These are phyloP conservation scores for Amanita pallidorosea DNA, from an alignment of 768 basidiomycete species.

Conservation along the genomic window DNA sequence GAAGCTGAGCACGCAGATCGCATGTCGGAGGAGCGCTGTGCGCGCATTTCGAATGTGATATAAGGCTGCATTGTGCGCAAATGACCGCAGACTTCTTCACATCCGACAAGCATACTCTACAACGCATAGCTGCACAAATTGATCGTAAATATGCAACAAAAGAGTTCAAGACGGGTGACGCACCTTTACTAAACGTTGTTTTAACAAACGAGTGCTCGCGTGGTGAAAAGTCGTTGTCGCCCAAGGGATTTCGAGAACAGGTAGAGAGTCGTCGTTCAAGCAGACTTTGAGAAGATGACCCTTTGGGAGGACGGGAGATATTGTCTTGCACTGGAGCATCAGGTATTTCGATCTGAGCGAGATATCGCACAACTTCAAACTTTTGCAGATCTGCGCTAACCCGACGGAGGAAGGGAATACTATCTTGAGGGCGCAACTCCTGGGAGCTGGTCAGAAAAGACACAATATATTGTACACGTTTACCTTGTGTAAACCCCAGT, in stretches of 20 bases:
- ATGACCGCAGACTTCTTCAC: constrained; percentile 84
- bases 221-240: constrained; percentile 44
- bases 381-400: constrained; percentile 82
- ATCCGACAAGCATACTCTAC: constrained; percentile 69
- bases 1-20: constrained; percentile 72
- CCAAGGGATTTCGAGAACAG: constrained; percentile 26
- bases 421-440: constrained; percentile 87
- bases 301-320: constrained; percentile 19
- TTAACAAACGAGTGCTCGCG: constrained; percentile 81
- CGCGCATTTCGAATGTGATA: constrained; percentile 75
- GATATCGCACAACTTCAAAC: constrained; percentile 48
- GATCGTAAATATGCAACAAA: constrained; percentile 7
- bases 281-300: constrained; percentile 21
- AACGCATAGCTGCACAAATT: constrained; percentile 57
- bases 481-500: constrained; percentile 75
- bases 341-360: constrained; percentile 35
- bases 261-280: constrained; percentile 28
- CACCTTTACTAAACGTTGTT: constrained; percentile 88
- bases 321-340: constrained; percentile 29
- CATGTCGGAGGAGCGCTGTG: constrained; percentile 68
- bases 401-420: constrained; percentile 88
- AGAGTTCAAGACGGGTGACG: constrained; percentile 19
- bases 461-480: constrained; percentile 9
- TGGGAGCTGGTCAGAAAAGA: constrained; percentile 14
- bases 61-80: constrained; percentile 83